Evolutionary conservation across 2,329 filamentous ascomycete genomes (phyloP).

Genomic region (Allantophomopsis lycopodina): DNA sequence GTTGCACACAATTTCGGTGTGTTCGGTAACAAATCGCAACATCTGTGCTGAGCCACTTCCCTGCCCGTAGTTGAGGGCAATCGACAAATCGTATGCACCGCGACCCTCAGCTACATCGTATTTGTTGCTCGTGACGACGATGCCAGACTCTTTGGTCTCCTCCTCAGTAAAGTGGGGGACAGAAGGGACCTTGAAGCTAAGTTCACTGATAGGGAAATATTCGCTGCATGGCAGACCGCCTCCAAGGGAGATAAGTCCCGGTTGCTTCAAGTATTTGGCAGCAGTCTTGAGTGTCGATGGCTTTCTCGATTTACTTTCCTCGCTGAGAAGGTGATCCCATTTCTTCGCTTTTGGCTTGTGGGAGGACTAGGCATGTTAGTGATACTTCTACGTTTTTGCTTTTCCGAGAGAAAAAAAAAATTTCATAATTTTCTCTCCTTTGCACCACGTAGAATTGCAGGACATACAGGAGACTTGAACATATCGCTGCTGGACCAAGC

Average conservation of each 20-base stretch:
- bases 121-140: constrained; percentile 59
- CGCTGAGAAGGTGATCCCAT: constrained; percentile 60
- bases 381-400: no score
- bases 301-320: constrained; percentile 45
- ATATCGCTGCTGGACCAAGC: constrained; percentile 66
- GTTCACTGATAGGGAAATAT: constrained; percentile 80
- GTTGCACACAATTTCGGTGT: constrained; percentile 79
- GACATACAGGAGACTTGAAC: constrained; percentile 62
- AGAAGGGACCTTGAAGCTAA: constrained; percentile 61
- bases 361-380: no score
- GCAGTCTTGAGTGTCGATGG: constrained; percentile 72
- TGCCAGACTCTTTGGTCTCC: constrained; percentile 46
- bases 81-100: constrained; percentile 58
- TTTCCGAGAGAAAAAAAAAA: no score
- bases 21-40: constrained; percentile 83
- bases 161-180: constrained; percentile 58
- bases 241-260: constrained; percentile 79
- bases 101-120: constrained; percentile 58
- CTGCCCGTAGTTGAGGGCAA: constrained; percentile 89
- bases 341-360: constrained; percentile 62
- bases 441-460: background rate
- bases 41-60: constrained; percentile 76
- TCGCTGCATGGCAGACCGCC: constrained; percentile 81
- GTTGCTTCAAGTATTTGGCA: constrained; percentile 64
- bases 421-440: no score